Conservation (phyloP, 2,329 filamentous ascomycete species). For the Saccharata proteae region DNA sequence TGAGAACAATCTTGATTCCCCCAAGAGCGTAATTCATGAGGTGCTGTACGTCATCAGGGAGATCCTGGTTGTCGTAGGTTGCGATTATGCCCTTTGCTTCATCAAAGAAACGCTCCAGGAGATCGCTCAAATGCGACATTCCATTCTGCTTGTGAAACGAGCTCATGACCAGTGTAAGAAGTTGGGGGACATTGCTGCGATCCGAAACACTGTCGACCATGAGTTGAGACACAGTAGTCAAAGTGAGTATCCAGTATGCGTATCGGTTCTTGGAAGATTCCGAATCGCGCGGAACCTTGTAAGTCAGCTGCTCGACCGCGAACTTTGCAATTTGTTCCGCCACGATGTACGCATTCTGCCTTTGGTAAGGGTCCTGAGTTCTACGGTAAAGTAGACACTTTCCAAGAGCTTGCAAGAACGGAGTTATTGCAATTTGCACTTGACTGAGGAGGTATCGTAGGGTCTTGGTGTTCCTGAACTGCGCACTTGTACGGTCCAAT, state of each 20-base stretch:
- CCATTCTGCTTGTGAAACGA: slow-evolving; percentile 78
- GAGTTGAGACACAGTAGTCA: slow-evolving; percentile 67
- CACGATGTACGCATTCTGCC: slow-evolving; percentile 48
- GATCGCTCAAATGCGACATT: slow-evolving; percentile 58
- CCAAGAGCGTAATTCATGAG: slow-evolving; percentile 39
- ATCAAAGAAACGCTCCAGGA: slow-evolving; percentile 56
- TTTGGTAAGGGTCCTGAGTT: slow-evolving; percentile 51
- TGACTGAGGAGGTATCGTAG: slow-evolving; percentile 67
- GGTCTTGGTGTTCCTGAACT: slow-evolving; percentile 64
- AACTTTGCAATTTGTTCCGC: slow-evolving; percentile 60
- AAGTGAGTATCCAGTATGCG: slow-evolving; percentile 69
- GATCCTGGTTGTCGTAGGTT: slow-evolving; percentile 26
- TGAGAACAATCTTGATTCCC: slow-evolving; percentile 70
- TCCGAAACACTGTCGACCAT: slow-evolving; percentile 52
- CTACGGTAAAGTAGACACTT: slow-evolving; percentile 68
- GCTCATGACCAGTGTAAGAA: slow-evolving; percentile 61
- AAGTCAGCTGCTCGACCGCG: slow-evolving; percentile 54
- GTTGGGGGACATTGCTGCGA: slow-evolving; percentile 22
- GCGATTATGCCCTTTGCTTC: slow-evolving; percentile 40
- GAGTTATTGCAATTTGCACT: slow-evolving; percentile 66
- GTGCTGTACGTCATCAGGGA: slow-evolving; percentile 31
- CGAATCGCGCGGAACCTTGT: slow-evolving; percentile 32
- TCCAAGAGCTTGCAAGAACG: slow-evolving; percentile 75
- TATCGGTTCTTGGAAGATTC: slow-evolving; percentile 51
- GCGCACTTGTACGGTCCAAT: slow-evolving; percentile 12